Percentiles rank a stretch among this genome's conserved stretches.
phyloP scores from a whole-genome alignment of 108 stramenopile species.

The Cyclotella sp. region DNA sequence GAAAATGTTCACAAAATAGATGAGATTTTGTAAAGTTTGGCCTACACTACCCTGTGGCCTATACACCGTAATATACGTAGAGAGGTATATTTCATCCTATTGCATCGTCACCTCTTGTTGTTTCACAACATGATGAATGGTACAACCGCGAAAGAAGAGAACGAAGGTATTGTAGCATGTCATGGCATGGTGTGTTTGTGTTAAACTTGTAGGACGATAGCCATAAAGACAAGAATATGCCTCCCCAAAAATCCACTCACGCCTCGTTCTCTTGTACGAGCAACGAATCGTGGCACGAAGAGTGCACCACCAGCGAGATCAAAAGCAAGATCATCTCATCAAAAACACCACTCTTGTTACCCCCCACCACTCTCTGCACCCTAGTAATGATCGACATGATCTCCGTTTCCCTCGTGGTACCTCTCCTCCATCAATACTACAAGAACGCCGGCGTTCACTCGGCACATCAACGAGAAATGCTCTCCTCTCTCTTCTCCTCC shows the following conservation, averaged over 20 bases:
- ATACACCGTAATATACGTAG: too few species aligned
- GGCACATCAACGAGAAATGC: slow-evolving; percentile 79
- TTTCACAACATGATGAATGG: too few species aligned
- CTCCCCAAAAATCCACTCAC: not conserved
- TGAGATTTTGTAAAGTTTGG: too few species aligned
- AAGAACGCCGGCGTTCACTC: slow-evolving; percentile 68
- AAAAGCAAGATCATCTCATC: not conserved
- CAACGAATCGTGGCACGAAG: not conserved
- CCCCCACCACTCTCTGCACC: slow-evolving; percentile 40
- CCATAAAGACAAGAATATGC: not conserved
- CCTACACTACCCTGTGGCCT: too few species aligned
- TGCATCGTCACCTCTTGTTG: too few species aligned
- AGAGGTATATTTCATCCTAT: too few species aligned
- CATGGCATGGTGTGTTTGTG: too few species aligned
- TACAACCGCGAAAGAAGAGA: too few species aligned
- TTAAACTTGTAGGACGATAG: too few species aligned
- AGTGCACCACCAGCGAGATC: not conserved
- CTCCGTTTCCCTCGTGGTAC: slow-evolving; percentile 86
- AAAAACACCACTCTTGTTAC: not conserved
- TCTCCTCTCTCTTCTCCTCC: slow-evolving; percentile 82
- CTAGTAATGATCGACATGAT: slow-evolving; percentile 88
- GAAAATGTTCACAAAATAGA: too few species aligned
- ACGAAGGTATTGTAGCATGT: too few species aligned
- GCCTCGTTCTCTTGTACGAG: not conserved
- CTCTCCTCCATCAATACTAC: slow-evolving; percentile 88